Conservation (phyloP, 768 basidiomycete species). For the Amylocystis lapponica region DNA sequence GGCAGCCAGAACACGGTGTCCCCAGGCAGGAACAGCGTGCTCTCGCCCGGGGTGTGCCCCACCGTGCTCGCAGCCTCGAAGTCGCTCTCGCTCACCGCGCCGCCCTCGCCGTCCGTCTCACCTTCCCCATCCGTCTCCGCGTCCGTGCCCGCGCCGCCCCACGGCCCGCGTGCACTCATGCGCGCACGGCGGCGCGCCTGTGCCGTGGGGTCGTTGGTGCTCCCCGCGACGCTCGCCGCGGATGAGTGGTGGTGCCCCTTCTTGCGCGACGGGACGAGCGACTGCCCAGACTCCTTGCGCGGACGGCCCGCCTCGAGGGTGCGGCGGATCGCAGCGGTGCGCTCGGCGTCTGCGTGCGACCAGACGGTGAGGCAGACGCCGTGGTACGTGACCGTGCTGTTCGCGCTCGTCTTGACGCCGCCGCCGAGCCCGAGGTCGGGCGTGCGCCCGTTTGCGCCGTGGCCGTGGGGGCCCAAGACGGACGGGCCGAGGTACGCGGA, state of each 20-base stretch:
- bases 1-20: conserved; percentile 95
- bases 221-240: conserved; percentile 36
- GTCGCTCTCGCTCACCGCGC: conserved; percentile 80
- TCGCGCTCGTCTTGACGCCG: conserved; percentile 23
- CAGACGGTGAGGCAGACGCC: conserved; percentile 93
- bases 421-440: conserved; percentile 15
- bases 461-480: conserved; percentile 38
- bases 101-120: conserved; percentile 66
- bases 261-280: conserved; percentile 56
- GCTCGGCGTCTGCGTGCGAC: conserved; percentile 90
- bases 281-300: conserved; percentile 73
- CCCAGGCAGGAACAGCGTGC: conserved; percentile 81
- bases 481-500: conserved; percentile 78
- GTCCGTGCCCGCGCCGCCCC: conserved; percentile 50
- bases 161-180: conserved; percentile 60
- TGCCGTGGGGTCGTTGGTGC: conserved; percentile 46
- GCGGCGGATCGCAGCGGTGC: conserved; percentile 76
- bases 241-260: conserved; percentile 60
- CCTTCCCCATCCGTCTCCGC: conserved; percentile 69
- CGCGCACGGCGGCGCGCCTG: conserved; percentile 54
- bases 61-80: conserved; percentile 77
- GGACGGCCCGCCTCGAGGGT: conserved; percentile 75
- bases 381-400: conserved; percentile 64
- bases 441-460: conserved; percentile 15
- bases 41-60: conserved; percentile 80